Evolutionary conservation across 768 basidiomycete species (phyloP), one percentile per base, ranked within the genome.

Genomic region (Lactifluus volemus): DNA sequence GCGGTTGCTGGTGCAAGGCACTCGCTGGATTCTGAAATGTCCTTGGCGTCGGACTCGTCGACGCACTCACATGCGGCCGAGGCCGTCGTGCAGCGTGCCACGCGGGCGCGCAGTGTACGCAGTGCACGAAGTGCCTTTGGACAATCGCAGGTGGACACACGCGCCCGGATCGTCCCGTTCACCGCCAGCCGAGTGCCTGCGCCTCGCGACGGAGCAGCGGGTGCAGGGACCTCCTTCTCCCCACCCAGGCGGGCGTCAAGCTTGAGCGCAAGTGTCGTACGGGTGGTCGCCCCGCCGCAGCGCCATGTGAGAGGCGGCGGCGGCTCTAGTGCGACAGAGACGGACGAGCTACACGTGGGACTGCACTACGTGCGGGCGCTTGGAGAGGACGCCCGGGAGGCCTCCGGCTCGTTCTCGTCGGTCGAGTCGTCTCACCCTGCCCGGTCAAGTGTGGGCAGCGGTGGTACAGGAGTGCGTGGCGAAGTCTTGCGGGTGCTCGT

Each of bases 151-250:
- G 68, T 61, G 49, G 41, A 69, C 68, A 69, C 75, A 14, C 79
- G 80, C 14, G 85, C 87, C 38, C 80, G 85, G 36, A 71, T 89
- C 34, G 85, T 88, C 38, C 87, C 84, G 30, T 89, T 90, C 68
- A 87, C 84, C 63, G 82, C 84, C 15, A 78, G 79, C 19, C 82
- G 84, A 19, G 85, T 86, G 29, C 86, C 86, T 19, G 76, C 82
- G 1, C 84, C 86, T 25, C 76, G 78, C 64, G 51, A 61, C 4
- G 60, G 53, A 5, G 10, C 17, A 14, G 17, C 45, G 15, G 32
- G 41, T n/a, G 19, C 32, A 63, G 68, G 39, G 66, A 32, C 25
- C 29, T 15, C 42, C 74, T 15, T 45, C 21, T 17, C 57, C 42
- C 67, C 67, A 38, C 71, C 69, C 17, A 67, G 67, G 69, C 44